Evolutionary conservation across 2,329 filamentous ascomycete species (phyloP), one percentile per base, ranked within the genome.

Genomic region (Neurospora sp.): DNA sequence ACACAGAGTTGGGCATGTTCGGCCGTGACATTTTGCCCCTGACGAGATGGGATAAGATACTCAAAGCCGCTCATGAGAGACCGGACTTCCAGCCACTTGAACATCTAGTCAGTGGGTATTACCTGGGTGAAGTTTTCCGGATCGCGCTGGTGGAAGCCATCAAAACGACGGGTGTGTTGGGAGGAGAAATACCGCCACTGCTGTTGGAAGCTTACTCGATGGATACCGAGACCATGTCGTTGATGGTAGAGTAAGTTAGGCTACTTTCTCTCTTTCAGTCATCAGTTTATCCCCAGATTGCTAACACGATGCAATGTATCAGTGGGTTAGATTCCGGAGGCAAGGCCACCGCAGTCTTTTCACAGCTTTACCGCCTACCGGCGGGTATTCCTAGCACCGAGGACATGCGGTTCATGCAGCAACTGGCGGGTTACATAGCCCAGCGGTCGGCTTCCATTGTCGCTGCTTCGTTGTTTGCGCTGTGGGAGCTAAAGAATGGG

Each of bases 1-100:
- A 91, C 77, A 90, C 88, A 0, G 89, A 91, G 77, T 78, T 90
- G 40, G 85, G 88, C 74, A 90, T 91, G 88, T 90, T 90, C 76
- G 89, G 89, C 15, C 80, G 83, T 68, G 84, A 80, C 70, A 83
- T 89, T 67, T 78, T 90, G 36, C 87, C 88, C 7, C 74, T 86
- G 69, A 90, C 88, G 3, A 83, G 82, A 73, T 91, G 89, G 88
- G 89, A 91, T 73, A 77, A 79, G 19, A 76, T 80, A 5, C 79
- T 91, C 15, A 84, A 85, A 66, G 81, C 80, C 2, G 80, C 78
- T 0, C 89, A 89, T 72, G 81, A 84, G 13, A 80, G 82, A 68
- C 88, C 88, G 0, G 83, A 86, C 33, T 89, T 89, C 72, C 88
- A 90, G 73, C 88, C 88, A 0, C 77, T 89, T 11, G 88, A 90